Conservation (phyloP, 345 rosid species). For the Clausena lansium region DNA sequence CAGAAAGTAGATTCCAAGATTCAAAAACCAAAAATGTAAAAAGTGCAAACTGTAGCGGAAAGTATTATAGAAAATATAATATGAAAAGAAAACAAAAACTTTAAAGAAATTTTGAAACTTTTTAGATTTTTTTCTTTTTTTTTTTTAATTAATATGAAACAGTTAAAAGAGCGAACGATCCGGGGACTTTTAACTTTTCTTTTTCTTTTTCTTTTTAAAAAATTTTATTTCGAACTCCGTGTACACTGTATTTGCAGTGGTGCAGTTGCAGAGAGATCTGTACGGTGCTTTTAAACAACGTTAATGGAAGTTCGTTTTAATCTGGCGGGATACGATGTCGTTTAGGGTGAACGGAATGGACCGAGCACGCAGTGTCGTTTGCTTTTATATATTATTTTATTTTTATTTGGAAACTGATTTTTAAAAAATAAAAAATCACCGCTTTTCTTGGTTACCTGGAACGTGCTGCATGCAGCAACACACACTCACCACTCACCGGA, state of each 20-base stretch:
- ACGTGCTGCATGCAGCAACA: not conserved
- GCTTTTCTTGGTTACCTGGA: not conserved
- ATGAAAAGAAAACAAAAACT: not conserved
- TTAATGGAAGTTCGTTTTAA: not conserved
- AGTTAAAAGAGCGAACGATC: no score
- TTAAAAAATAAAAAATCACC: not conserved
- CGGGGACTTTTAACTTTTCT: no score
- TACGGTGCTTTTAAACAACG: not conserved
- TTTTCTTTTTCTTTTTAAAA: not conserved
- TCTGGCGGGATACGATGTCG: not conserved
- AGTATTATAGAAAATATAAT: not conserved
- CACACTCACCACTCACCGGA: not conserved
- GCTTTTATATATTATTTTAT: not conserved
- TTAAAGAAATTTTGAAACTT: not conserved
- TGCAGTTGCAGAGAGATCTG: not conserved
- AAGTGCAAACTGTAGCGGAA: not conserved
- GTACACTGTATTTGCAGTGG: not conserved
- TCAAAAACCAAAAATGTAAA: not conserved
- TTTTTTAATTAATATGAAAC: not conserved
- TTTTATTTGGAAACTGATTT: not conserved
- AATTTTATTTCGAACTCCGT: not conserved
- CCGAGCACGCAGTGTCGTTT: not conserved
- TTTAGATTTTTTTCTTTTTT: no score
- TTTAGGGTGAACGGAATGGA: not conserved
- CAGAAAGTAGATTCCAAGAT: conserved; percentile 3